Percentiles rank a stretch among this genome's conserved stretches.
Conservation (phyloP, 176 grass and related monocot species). For the Dendrocalamus sinicus region DNA sequence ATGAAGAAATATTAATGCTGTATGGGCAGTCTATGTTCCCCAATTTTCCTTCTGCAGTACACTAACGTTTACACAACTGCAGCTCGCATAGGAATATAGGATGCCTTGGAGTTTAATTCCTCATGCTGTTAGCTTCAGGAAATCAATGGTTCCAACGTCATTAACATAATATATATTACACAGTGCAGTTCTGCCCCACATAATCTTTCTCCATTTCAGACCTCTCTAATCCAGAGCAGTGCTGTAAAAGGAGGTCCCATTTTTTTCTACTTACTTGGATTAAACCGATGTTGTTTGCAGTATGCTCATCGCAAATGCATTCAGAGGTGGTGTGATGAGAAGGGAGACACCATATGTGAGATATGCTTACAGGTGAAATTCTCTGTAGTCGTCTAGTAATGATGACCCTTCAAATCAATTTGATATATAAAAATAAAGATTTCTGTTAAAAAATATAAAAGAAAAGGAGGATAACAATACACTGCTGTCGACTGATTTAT, state of each 20-base stretch:
- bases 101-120: not conserved
- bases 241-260: not conserved
- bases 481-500: not conserved
- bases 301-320: slow-evolving; percentile 78
- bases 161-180: not conserved
- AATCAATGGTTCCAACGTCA: not conserved
- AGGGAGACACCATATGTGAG: slow-evolving; percentile 81
- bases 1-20: not conserved
- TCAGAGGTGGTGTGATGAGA: slow-evolving; percentile 89
- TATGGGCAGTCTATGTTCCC: not conserved
- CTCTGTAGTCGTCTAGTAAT: not conserved
- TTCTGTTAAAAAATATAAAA: too few relatives aligned
- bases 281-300: slow-evolving; percentile 41
- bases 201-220: not conserved
- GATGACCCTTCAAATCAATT: not conserved
- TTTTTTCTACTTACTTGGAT: not conserved
- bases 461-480: too few relatives aligned
- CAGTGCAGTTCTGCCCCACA: too few relatives aligned
- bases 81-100: not conserved
- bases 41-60: not conserved
- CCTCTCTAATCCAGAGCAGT: not conserved
- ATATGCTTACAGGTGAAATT: slow-evolving; percentile 83
- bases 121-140: too few relatives aligned
- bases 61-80: not conserved
- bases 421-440: not conserved